Evolutionary conservation across 441 rosid genomes (phyloP).

Genomic region (Eruca vesicaria): DNA sequence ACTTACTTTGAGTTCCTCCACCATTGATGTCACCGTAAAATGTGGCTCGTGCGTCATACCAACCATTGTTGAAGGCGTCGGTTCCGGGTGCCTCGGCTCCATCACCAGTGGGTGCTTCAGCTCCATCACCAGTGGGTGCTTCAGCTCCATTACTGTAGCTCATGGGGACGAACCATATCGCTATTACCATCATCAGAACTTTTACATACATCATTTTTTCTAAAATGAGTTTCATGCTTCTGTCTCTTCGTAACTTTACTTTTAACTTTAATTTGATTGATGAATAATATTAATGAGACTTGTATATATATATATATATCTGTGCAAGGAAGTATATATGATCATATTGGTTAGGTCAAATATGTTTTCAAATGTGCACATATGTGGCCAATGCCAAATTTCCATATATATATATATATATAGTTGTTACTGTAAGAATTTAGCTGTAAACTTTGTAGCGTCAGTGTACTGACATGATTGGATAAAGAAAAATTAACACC

Average conservation of each 20-base stretch:
- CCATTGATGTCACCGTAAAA: slow-evolving; percentile 40
- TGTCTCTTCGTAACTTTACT: neutral
- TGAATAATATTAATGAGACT: neutral
- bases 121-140: neutral
- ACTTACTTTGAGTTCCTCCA: slow-evolving; percentile 23
- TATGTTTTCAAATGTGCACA: neutral
- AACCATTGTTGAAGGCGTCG: neutral
- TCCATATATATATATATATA: neutral
- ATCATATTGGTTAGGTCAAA: neutral
- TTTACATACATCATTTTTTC: neutral
- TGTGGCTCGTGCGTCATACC: slow-evolving; percentile 42
- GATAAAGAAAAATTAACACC: too few species aligned
- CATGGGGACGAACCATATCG: slow-evolving; percentile 4
- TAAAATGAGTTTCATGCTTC: slow-evolving; percentile 4
- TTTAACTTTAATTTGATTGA: neutral
- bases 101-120: neutral
- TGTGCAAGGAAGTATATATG: neutral
- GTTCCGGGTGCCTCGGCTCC: neutral
- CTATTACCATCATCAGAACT: slow-evolving; percentile 6
- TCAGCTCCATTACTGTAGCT: slow-evolving; percentile 6
- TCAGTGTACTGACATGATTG: too few species aligned
- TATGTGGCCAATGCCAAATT: neutral
- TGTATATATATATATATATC: neutral
- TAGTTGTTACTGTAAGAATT: too few species aligned
- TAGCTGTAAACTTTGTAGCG: too few species aligned